Percentiles rank a stretch among this genome's conserved stretches.
phyloP scores from a whole-genome alignment of 306 rosid species.

The Quercus engelmannii region DNA sequence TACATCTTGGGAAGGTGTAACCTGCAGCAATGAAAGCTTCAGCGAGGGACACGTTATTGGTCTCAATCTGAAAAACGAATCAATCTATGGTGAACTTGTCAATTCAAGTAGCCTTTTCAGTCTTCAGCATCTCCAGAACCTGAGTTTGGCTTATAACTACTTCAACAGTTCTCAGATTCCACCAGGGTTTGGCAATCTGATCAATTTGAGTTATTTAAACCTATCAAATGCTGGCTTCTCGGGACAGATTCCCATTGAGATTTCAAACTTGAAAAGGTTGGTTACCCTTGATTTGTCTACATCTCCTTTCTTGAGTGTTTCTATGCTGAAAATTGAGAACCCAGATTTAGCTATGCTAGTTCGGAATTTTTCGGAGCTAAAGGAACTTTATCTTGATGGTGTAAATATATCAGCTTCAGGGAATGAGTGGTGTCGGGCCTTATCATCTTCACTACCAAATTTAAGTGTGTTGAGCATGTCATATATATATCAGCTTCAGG shows the following conservation, averaged over 20 bases:
- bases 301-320: not conserved
- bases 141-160: constrained; percentile 29
- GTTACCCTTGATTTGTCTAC: constrained; percentile 38
- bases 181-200: constrained; percentile 15
- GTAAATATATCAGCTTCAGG: not conserved
- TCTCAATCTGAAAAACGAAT: constrained; percentile 26
- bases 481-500: too few relatives aligned
- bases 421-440: not conserved
- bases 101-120: constrained; percentile 24
- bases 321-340: constrained; percentile 23
- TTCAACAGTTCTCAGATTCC: constrained; percentile 27
- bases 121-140: constrained; percentile 23
- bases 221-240: too few relatives aligned
- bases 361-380: not conserved
- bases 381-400: not conserved
- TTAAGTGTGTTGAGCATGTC: not conserved
- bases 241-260: too few relatives aligned
- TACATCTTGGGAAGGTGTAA: constrained; percentile 17
- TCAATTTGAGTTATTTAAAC: too few relatives aligned
- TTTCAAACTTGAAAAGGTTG: constrained; percentile 31
- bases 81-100: constrained; percentile 16
- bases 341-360: constrained; percentile 14
- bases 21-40: not conserved
- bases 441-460: not conserved
- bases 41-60: constrained; percentile 25